phyloP scores from a whole-genome alignment of 2,329 filamentous ascomycete genomes.

The Pseudopithomyces maydicus region DNA sequence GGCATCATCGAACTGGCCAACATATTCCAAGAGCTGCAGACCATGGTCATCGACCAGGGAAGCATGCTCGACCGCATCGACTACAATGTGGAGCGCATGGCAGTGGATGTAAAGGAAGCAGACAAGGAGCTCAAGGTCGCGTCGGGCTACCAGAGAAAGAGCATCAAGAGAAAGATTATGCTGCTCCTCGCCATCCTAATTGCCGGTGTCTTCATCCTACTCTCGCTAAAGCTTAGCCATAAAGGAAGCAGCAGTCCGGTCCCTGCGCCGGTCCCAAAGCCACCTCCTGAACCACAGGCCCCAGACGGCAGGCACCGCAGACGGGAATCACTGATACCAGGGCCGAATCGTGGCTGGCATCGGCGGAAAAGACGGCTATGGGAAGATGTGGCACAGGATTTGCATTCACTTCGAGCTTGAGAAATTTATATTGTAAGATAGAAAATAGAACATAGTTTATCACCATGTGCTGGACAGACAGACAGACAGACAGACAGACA shows the following conservation, averaged over 20 bases:
- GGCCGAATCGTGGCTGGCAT: conserved; percentile 38
- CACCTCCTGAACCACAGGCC: conserved; percentile 20
- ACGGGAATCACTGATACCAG: conserved; percentile 20
- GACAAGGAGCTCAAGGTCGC: conserved; percentile 90
- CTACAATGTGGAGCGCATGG: conserved; percentile 96
- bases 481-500: too few relatives aligned
- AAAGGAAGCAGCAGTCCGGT: conserved; percentile 36
- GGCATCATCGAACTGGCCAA: conserved; percentile 97
- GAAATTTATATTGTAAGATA: conserved; percentile 15
- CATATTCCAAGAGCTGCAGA: conserved; percentile 94
- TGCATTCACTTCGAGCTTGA: conserved; percentile 8
- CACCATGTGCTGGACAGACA: too few relatives aligned
- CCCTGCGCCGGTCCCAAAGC: conserved; percentile 24
- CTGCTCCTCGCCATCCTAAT: conserved; percentile 85
- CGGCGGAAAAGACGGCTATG: conserved; percentile 42
- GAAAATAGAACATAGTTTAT: conserved; percentile 13
- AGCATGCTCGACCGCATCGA: conserved; percentile 59
- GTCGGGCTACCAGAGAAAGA: conserved; percentile 84
- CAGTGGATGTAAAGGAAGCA: conserved; percentile 88
- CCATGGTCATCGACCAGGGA: conserved; percentile 71
- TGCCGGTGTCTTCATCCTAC: conserved; percentile 82
- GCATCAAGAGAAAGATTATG: conserved; percentile 91
- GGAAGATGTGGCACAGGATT: conserved; percentile 22
- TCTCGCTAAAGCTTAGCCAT: conserved; percentile 75
- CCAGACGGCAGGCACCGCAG: conserved; percentile 12